These are phyloP conservation scores for Plasmodium gallinaceum DNA, from an alignment of 169 alveolate genomes.

Conservation along the genomic window DNA sequence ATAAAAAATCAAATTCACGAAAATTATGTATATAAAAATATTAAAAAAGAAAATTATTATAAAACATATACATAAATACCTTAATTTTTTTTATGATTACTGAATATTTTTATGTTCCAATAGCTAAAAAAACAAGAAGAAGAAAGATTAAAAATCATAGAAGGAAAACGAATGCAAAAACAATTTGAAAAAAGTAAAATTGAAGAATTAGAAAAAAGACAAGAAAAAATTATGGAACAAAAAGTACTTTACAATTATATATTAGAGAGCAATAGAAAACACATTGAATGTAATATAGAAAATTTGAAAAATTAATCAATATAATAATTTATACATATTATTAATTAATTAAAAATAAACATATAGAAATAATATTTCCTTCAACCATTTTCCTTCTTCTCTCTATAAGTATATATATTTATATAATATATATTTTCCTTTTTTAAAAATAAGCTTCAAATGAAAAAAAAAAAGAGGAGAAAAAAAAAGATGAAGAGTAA, in stretches of 20 bases:
- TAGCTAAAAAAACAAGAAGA: conserved; percentile 66
- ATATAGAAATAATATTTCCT: too few species aligned
- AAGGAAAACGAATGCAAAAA: conserved; percentile 66
- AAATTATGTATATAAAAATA: conserved; percentile 40
- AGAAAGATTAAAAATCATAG: conserved; percentile 59
- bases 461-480: conserved; percentile 43
- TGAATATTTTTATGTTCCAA: neutral
- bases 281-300: conserved; percentile 41
- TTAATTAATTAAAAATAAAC: neutral
- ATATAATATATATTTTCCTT: neutral
- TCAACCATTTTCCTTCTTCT: too few species aligned
- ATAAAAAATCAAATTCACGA: conserved; percentile 70
- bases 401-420: too few species aligned
- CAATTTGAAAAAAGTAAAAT: conserved; percentile 67
- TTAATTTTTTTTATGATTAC: neutral
- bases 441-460: conserved; percentile 14
- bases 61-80: neutral
- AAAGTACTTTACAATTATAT: conserved; percentile 35
- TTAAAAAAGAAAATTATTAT: neutral
- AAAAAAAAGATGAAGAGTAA: conserved; percentile 55
- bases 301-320: too few species aligned
- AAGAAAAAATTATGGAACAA: conserved; percentile 53
- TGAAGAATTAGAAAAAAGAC: conserved; percentile 62
- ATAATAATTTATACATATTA: too few species aligned
- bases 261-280: conserved; percentile 41